Conservation (phyloP, 106 monocot genomes). For the Amphibolis antarctica region DNA sequence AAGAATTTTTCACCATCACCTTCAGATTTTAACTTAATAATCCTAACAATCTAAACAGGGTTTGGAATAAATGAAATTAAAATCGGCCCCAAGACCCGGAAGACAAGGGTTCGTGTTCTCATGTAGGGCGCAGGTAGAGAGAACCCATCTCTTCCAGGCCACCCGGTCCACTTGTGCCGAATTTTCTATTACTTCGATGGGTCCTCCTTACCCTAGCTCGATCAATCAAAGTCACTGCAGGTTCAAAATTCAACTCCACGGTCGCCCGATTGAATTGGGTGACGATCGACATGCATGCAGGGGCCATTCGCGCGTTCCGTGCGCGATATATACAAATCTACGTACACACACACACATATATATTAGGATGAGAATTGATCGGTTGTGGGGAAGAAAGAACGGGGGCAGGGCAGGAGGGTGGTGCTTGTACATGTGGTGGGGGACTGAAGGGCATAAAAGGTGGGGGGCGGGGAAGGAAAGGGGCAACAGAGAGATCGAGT, state of each 20-base stretch:
- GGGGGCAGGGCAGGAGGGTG: too few species aligned
- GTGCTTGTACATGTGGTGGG: neutral
- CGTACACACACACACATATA: too few species aligned
- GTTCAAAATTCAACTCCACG: too few species aligned
- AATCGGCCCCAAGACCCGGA: constrained; percentile 22
- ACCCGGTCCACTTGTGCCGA: neutral
- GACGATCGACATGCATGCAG: too few species aligned
- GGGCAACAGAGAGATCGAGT: neutral
- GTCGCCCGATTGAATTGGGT: too few species aligned
- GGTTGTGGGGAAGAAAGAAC: too few species aligned
- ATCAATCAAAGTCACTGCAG: too few species aligned
- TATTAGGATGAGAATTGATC: too few species aligned
- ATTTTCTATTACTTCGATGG: constrained; percentile 1
- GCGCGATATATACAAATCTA: too few species aligned
- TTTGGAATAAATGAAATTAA: constrained; percentile 15
- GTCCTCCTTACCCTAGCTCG: neutral
- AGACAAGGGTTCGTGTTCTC: constrained; percentile 83
- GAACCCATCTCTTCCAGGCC: constrained; percentile 8
- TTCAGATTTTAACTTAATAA: too few species aligned
- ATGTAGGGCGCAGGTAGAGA: constrained; percentile 35
- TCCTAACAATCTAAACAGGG: constrained; percentile 2
- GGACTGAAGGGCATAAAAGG: constrained; percentile 6
- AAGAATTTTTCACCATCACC: too few species aligned
- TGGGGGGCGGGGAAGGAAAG: neutral
- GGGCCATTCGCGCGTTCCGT: too few species aligned